Evolutionary conservation across 306 rosid species (phyloP).

Genomic region (Leucaena leucocephala): DNA sequence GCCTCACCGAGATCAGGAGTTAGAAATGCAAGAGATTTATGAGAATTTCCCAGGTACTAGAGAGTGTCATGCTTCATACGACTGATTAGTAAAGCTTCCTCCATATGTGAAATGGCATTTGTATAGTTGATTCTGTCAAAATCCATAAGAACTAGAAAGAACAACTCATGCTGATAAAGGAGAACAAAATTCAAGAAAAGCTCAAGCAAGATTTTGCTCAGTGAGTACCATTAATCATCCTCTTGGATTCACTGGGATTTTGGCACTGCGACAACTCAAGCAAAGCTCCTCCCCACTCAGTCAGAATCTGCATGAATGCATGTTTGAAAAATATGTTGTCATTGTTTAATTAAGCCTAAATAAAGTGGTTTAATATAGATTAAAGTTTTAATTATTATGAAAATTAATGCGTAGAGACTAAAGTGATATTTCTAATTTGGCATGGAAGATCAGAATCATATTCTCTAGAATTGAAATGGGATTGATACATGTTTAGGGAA

Average conservation of each 20-base stretch:
- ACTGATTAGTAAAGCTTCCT: conserved; percentile 68
- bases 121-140: conserved; percentile 18
- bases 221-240: conserved; percentile 59
- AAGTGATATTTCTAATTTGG: too few species aligned
- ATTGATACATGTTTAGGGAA: too few species aligned
- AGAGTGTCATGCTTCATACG: conserved; percentile 73
- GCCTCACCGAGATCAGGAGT: conserved; percentile 69
- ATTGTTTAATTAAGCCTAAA: too few species aligned
- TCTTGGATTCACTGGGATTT: conserved; percentile 50
- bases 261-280: conserved; percentile 77
- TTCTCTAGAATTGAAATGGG: too few species aligned
- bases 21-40: conserved; percentile 63
- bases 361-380: too few species aligned
- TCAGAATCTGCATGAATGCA: conserved; percentile 57
- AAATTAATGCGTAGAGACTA: too few species aligned
- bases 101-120: conserved; percentile 71
- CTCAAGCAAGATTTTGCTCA: too few species aligned
- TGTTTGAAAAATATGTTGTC: too few species aligned
- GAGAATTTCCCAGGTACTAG: conserved; percentile 76
- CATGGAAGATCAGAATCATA: too few species aligned
- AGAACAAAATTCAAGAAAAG: too few species aligned
- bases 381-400: too few species aligned
- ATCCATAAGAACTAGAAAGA: neutral
- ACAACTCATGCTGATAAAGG: neutral
- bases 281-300: conserved; percentile 78